Evolutionary conservation across 2,329 filamentous ascomycete genomes (phyloP).

Genomic region (Arthrobotrys megalospora): DNA sequence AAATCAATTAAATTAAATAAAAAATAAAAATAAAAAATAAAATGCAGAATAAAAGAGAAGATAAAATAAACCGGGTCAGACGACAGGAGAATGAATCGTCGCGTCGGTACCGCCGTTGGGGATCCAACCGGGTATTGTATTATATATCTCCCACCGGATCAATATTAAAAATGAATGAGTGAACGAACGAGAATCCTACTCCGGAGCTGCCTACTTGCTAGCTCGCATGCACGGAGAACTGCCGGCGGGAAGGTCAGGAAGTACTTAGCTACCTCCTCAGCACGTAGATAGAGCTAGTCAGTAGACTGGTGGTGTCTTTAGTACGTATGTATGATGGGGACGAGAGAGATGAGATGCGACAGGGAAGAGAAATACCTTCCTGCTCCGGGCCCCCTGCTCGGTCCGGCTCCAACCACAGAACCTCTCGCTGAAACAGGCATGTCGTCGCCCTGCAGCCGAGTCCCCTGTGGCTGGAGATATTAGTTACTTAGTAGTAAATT

Average conservation of each 20-base stretch:
- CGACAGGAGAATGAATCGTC: background rate
- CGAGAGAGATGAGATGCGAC: slow-evolving; percentile 19
- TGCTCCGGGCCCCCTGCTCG: background rate
- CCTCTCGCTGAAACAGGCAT: background rate
- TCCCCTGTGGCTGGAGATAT: background rate
- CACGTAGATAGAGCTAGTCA: no score
- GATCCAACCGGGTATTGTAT: background rate
- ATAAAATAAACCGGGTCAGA: background rate
- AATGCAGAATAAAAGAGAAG: background rate
- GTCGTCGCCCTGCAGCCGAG: background rate
- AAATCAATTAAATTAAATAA: background rate
- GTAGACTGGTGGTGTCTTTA: no score
- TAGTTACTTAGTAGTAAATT: background rate
- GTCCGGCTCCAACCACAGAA: background rate
- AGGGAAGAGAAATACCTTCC: background rate
- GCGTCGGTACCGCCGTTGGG: background rate
- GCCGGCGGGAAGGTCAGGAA: no score
- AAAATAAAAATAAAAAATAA: slow-evolving; percentile 5
- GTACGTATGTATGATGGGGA: no score
- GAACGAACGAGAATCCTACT: no score
- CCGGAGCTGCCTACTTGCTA: no score
- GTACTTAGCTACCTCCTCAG: no score
- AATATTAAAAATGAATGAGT: no score
- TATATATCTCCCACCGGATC: no score
- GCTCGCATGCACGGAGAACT: no score